These are phyloP conservation scores for Ophiostoma quercus DNA, from an alignment of 2,329 filamentous ascomycete genomes.

Conservation along the genomic window DNA sequence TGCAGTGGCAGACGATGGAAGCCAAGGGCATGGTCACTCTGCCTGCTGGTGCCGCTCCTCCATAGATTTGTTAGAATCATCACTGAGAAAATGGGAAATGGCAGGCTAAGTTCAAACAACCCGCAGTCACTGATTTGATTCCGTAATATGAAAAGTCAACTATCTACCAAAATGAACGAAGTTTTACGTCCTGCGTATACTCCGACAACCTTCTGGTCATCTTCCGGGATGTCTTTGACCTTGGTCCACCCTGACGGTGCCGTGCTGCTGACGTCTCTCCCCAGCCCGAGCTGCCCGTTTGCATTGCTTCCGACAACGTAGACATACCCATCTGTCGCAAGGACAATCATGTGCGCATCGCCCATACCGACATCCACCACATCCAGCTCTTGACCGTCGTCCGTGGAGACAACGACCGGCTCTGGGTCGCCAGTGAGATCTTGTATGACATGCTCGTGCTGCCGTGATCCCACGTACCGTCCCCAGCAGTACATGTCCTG, in stretches of 20 bases:
- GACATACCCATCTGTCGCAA: slow-evolving; percentile 46
- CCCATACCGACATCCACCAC: slow-evolving; percentile 55
- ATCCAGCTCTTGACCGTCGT: slow-evolving; percentile 44
- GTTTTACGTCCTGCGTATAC: slow-evolving; percentile 47
- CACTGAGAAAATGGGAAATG: slow-evolving; percentile 7
- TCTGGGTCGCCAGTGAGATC: slow-evolving; percentile 34
- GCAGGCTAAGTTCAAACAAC: not conserved
- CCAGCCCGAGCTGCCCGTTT: slow-evolving; percentile 56
- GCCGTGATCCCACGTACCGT: slow-evolving; percentile 33
- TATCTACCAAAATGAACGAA: slow-evolving; percentile 43
- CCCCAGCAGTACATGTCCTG: slow-evolving; percentile 61
- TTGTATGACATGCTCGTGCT: slow-evolving; percentile 27
- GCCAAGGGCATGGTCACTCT: slow-evolving; percentile 36
- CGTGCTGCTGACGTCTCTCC: slow-evolving; percentile 17
- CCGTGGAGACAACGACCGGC: slow-evolving; percentile 42
- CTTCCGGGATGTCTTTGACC: slow-evolving; percentile 33
- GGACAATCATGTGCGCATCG: slow-evolving; percentile 52
- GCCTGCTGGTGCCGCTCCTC: slow-evolving; percentile 3
- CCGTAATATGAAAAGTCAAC: not conserved
- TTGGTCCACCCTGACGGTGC: slow-evolving; percentile 34
- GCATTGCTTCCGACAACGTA: slow-evolving; percentile 53
- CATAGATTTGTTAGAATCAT: not conserved
- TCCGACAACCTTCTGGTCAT: slow-evolving; percentile 34
- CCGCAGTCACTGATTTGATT: not conserved
- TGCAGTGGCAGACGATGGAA: slow-evolving; percentile 47